A percentile compares a stretch with the other conserved stretches of the same genome.
These are phyloP conservation scores for Carex kokanica DNA, from an alignment of 176 grass and related monocot species.

Conservation along the genomic window DNA sequence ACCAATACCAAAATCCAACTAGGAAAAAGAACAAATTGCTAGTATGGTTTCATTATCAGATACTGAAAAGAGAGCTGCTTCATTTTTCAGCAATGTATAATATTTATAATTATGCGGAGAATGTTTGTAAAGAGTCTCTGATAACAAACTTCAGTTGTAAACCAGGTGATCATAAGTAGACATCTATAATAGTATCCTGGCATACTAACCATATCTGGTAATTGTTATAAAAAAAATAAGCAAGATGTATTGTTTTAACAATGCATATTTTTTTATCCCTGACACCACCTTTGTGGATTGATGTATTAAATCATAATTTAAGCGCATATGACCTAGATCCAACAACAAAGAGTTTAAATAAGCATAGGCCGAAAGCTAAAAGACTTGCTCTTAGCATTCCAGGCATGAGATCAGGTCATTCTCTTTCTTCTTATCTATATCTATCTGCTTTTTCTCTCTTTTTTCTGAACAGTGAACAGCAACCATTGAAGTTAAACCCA, in stretches of 20 bases:
- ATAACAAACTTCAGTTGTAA: conserved; percentile 6
- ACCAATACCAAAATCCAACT: not conserved
- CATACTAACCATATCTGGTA: not conserved
- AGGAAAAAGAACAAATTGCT: not conserved
- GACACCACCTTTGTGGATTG: not conserved
- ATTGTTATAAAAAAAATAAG: not conserved
- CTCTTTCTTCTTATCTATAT: not conserved
- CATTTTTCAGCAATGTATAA: not conserved
- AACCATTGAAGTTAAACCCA: conserved; percentile 89
- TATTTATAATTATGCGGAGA: not conserved
- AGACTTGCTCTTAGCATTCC: not conserved
- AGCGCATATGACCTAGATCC: not conserved
- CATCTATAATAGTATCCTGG: conserved; percentile 1
- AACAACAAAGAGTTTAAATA: not conserved
- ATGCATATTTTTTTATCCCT: not conserved
- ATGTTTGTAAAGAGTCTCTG: not conserved
- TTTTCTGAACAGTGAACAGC: conserved; percentile 72
- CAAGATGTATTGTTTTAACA: not conserved
- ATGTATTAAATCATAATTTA: conserved; percentile 1
- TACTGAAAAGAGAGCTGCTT: not conserved
- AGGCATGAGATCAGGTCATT: not conserved
- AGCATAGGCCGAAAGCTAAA: not conserved
- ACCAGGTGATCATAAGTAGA: not conserved
- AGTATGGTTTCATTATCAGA: not conserved
- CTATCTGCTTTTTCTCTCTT: not conserved